A percentile compares a stretch with the other conserved stretches of the same genome.
These are phyloP conservation scores for Tephrocybe sp. DNA, from an alignment of 768 basidiomycete species.

Conservation along the genomic window DNA sequence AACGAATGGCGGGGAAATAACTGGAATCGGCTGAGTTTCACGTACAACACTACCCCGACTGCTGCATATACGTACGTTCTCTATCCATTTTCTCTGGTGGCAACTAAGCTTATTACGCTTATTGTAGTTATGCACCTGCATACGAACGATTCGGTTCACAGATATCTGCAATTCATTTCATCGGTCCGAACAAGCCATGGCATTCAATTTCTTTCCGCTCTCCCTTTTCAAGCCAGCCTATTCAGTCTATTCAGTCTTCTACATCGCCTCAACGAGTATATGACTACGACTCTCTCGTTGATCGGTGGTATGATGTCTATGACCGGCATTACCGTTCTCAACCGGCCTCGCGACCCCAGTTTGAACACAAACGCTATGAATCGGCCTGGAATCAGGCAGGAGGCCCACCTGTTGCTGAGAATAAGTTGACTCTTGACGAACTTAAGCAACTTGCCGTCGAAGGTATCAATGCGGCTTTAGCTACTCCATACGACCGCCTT, in stretches of 20 bases:
- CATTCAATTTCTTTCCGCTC: conserved; percentile 66
- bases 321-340: conserved; percentile 81
- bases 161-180: conserved; percentile 89
- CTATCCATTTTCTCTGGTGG: conserved; percentile 16
- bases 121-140: conserved; percentile 86
- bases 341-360: conserved; percentile 39
- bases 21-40: conserved; percentile 96
- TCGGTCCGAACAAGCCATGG: conserved; percentile 97
- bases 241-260: conserved; percentile 16
- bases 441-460: conserved; percentile 60
- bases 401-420: conserved; percentile 20
- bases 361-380: conserved; percentile 64
- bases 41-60: conserved; percentile 97
- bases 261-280: conserved; percentile 49
- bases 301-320: conserved; percentile 90
- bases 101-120: conserved; percentile 23
- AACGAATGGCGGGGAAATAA: conserved; percentile 89
- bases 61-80: conserved; percentile 89
- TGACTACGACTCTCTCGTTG: conserved; percentile 77
- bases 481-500: conserved; percentile 10
- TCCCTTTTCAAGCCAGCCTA: conserved; percentile 40
- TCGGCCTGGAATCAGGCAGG: conserved; percentile 69
- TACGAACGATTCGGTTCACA: conserved; percentile 90
- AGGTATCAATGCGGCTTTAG: conserved; percentile 40
- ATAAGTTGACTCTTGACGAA: conserved; percentile 57